These are phyloP conservation scores for Alternaria arborescens DNA, from an alignment of 2,329 filamentous ascomycete genomes.

Conservation along the genomic window DNA sequence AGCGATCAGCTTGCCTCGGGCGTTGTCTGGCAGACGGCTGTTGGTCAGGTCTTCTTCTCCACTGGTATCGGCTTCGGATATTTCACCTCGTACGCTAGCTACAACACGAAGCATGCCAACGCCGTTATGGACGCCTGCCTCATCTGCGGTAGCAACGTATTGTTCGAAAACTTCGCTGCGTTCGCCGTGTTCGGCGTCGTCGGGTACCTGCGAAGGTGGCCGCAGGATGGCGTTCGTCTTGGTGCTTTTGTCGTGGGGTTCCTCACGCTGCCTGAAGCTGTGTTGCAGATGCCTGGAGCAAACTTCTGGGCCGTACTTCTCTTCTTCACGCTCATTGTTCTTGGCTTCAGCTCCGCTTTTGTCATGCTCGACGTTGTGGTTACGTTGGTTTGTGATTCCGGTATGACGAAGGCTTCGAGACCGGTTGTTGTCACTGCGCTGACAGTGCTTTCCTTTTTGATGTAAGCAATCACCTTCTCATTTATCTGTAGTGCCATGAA, in stretches of 20 bases:
- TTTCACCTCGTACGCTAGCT: constrained; percentile 67
- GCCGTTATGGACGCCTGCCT: constrained; percentile 67
- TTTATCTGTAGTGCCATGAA: neutral
- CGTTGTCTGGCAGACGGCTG: constrained; percentile 67
- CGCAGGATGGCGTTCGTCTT: constrained; percentile 55
- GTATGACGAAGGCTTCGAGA: constrained; percentile 56
- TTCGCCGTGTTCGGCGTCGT: constrained; percentile 66
- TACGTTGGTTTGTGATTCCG: constrained; percentile 63
- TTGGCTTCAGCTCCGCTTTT: constrained; percentile 67
- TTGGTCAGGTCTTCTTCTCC: constrained; percentile 68
- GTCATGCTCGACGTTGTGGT: constrained; percentile 67
- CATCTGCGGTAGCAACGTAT: constrained; percentile 63
- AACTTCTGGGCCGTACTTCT: constrained; percentile 68
- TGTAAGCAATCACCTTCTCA: constrained; percentile 31
- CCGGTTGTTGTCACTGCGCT: constrained; percentile 60
- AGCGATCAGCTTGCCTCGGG: constrained; percentile 61
- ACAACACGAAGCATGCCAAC: constrained; percentile 65
- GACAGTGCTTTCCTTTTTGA: constrained; percentile 61
- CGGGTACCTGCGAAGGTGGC: constrained; percentile 57
- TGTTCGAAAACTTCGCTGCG: constrained; percentile 64
- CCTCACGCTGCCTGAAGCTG: constrained; percentile 65
- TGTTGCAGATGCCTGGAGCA: constrained; percentile 64
- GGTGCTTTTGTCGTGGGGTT: constrained; percentile 67
- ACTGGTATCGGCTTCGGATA: constrained; percentile 66
- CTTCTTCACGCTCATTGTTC: constrained; percentile 67